These are phyloP conservation scores for Picochlorum sp. DNA, from an alignment of 139 green algal genomes.

Conservation along the genomic window DNA sequence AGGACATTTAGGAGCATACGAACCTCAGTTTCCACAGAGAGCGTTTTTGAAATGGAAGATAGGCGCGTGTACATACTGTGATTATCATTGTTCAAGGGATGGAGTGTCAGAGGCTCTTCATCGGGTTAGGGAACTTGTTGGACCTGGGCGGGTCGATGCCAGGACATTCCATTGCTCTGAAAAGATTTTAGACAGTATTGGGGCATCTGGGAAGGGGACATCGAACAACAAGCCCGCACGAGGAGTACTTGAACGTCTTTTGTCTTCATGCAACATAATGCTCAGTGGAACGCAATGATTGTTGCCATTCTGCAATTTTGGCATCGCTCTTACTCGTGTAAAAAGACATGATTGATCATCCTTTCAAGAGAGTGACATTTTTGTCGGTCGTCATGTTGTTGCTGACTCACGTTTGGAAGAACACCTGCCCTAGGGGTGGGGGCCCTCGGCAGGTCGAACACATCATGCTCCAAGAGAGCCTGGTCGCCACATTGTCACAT, in stretches of 20 bases:
- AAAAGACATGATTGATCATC: too few relatives aligned
- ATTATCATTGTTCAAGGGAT: constrained; percentile 11
- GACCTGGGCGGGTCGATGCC: not conserved
- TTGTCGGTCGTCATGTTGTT: too few relatives aligned
- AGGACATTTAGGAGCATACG: constrained; percentile 14
- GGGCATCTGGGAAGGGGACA: not conserved
- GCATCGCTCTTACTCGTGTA: not conserved
- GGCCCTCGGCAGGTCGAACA: too few relatives aligned
- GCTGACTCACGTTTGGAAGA: too few relatives aligned
- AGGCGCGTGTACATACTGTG: constrained; percentile 4
- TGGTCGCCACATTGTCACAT: too few relatives aligned
- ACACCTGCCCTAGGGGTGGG: too few relatives aligned
- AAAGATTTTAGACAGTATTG: not conserved
- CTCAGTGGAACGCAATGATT: not conserved
- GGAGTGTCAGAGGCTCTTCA: constrained; percentile 1
- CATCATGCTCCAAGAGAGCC: too few relatives aligned
- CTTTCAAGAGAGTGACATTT: too few relatives aligned
- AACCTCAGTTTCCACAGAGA: constrained; percentile 2
- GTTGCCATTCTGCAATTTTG: not conserved
- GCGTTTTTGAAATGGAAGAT: constrained; percentile 12
- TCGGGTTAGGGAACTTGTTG: constrained; percentile 7
- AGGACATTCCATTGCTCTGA: constrained; percentile 11
- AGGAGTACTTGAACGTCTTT: not conserved
- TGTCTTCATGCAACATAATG: constrained; percentile 1
- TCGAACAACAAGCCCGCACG: not conserved